These are phyloP conservation scores for Pseudovirgaria hyperparasitica DNA, from an alignment of 2,329 filamentous ascomycete genomes.

Conservation along the genomic window DNA sequence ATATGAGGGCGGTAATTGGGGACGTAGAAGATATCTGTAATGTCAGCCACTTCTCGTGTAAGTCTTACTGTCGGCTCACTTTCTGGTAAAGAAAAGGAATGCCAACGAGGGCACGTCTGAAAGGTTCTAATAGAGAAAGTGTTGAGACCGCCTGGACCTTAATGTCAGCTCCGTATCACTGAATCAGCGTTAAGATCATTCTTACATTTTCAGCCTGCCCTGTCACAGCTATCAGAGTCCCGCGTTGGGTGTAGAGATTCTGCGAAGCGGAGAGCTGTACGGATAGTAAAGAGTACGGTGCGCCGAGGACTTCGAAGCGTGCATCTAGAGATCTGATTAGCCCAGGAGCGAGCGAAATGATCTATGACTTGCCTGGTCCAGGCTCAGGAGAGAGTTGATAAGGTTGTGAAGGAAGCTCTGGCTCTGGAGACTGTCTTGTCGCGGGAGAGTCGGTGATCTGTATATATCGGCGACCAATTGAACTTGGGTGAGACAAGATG, in stretches of 20 bases:
- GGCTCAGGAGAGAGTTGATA: not conserved
- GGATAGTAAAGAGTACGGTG: constrained; percentile 85
- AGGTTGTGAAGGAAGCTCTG: not conserved
- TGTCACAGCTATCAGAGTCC: constrained; percentile 78
- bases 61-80: constrained; percentile 14
- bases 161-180: not conserved
- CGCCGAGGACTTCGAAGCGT: constrained; percentile 83
- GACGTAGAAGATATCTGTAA: constrained; percentile 66
- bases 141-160: constrained; percentile 65
- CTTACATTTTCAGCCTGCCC: constrained; percentile 79
- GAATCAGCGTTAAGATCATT: not conserved
- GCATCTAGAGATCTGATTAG: constrained; percentile 52
- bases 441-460: too few species aligned
- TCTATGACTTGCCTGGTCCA: constrained; percentile 1
- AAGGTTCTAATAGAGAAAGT: constrained; percentile 72
- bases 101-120: constrained; percentile 65
- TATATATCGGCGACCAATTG: too few species aligned
- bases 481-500: too few species aligned
- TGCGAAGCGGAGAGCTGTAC: constrained; percentile 89
- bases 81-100: constrained; percentile 92
- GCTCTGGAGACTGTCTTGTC: too few species aligned
- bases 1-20: constrained; percentile 77
- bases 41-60: constrained; percentile 2
- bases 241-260: constrained; percentile 80
- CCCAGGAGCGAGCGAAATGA: too few species aligned